Evolutionary conservation across 2,329 filamentous ascomycete species (phyloP).

Genomic region (Cladosporium sp.): DNA sequence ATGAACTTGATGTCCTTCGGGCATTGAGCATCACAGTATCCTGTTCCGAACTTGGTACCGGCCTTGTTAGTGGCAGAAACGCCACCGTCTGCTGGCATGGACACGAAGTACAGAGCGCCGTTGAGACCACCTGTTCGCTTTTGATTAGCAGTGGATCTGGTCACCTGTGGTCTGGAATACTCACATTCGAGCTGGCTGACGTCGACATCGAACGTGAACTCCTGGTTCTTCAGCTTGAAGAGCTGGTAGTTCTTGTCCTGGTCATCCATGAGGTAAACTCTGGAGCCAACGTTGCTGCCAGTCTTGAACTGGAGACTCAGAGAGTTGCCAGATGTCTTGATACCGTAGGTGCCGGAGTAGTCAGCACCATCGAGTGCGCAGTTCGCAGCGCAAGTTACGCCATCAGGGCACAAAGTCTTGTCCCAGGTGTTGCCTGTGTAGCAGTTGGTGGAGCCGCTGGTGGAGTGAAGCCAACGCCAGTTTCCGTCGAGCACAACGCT

Average conservation of each 20-base stretch:
- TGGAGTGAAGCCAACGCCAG: slow-evolving; percentile 54
- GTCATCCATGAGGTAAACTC: slow-evolving; percentile 65
- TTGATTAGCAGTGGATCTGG: neutral
- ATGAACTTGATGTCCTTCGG: slow-evolving; percentile 42
- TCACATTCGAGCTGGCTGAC: slow-evolving; percentile 41
- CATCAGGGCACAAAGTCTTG: slow-evolving; percentile 43
- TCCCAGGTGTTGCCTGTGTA: slow-evolving; percentile 51
- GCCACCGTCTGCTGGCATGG: slow-evolving; percentile 66
- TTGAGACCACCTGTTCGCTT: slow-evolving; percentile 67
- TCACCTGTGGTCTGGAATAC: neutral
- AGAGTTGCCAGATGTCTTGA: slow-evolving; percentile 52
- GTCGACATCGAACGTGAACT: slow-evolving; percentile 74
- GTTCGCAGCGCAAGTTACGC: slow-evolving; percentile 52
- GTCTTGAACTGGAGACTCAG: slow-evolving; percentile 52
- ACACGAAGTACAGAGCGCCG: slow-evolving; percentile 67
- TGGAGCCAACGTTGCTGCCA: slow-evolving; percentile 43
- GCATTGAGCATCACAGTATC: slow-evolving; percentile 57
- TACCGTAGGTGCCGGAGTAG: slow-evolving; percentile 59
- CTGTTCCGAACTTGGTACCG: slow-evolving; percentile 61
- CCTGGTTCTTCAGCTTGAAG: slow-evolving; percentile 66
- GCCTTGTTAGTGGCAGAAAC: slow-evolving; percentile 50
- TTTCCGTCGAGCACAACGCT: slow-evolving; percentile 49
- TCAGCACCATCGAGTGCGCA: slow-evolving; percentile 61
- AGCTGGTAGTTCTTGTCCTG: slow-evolving; percentile 64
- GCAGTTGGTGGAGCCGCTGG: slow-evolving; percentile 51